A percentile compares a stretch with the other conserved stretches of the same genome.
phyloP scores from a whole-genome alignment of 768 basidiomycete genomes.

The Mycena floridula region DNA sequence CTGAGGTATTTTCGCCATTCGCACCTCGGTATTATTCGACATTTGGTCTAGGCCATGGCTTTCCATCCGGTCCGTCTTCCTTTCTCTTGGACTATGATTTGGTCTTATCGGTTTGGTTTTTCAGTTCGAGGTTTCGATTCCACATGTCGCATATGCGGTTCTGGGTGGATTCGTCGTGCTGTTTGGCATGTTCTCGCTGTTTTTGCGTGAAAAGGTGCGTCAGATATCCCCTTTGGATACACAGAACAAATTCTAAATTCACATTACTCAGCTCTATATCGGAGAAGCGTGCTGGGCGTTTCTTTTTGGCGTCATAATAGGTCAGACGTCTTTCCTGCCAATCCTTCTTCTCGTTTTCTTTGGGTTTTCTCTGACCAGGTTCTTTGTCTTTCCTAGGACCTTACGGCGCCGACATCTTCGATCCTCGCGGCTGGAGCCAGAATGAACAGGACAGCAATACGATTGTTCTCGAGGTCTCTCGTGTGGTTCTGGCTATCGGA shows the following conservation, averaged over 20 bases:
- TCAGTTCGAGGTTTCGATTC: slow-evolving; percentile 47
- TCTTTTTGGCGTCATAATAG: slow-evolving; percentile 86
- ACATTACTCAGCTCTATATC: too few species aligned
- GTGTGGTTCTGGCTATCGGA: slow-evolving; percentile 91
- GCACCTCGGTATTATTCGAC: too few species aligned
- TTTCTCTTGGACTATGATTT: too few species aligned
- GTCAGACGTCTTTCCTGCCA: too few species aligned
- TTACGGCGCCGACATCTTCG: slow-evolving; percentile 76
- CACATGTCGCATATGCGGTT: slow-evolving; percentile 60
- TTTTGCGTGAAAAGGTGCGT: slow-evolving; percentile 85
- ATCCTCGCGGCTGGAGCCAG: slow-evolving; percentile 70
- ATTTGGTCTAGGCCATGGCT: too few species aligned
- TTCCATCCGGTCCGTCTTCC: too few species aligned
- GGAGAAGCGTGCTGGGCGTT: slow-evolving; percentile 98
- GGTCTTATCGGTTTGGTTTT: too few species aligned
- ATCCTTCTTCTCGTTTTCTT: too few species aligned
- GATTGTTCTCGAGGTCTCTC: slow-evolving; percentile 87
- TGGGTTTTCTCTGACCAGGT: background rate
- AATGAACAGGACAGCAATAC: slow-evolving; percentile 48
- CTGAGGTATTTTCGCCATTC: too few species aligned
- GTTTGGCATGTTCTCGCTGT: slow-evolving; percentile 94
- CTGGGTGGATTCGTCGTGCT: slow-evolving; percentile 66
- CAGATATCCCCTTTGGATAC: too few species aligned
- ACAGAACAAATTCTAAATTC: too few species aligned
- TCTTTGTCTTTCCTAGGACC: too few species aligned